Evolutionary conservation across 2,329 filamentous ascomycete genomes (phyloP).

Genomic region (Colletotrichum costaricense): DNA sequence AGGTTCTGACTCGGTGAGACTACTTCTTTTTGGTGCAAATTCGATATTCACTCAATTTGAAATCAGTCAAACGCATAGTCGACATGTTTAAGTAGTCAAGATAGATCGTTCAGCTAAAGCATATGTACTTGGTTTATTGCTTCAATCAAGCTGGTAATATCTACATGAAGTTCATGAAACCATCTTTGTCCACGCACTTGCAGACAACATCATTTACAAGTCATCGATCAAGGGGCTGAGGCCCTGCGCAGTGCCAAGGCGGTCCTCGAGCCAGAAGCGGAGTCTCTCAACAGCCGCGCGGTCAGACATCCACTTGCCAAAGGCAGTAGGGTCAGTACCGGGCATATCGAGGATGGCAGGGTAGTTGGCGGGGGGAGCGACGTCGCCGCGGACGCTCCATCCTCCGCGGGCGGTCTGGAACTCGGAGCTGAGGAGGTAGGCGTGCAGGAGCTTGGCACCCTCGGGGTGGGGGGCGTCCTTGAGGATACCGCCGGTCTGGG

Average conservation of each 20-base stretch:
- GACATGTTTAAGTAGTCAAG: no score
- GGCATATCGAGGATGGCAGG: constrained; percentile 44
- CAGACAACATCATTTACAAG: background rate
- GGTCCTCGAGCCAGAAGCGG: constrained; percentile 54
- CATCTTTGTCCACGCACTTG: no score
- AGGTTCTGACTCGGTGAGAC: no score
- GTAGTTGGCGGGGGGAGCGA: constrained; percentile 42
- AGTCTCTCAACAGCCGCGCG: constrained; percentile 53
- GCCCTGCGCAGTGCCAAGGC: constrained; percentile 55
- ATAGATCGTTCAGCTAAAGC: background rate
- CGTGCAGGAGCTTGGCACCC: constrained; percentile 61
- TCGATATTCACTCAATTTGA: no score
- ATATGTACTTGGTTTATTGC: background rate
- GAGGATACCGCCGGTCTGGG: constrained; percentile 60
- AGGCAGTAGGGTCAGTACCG: constrained; percentile 50
- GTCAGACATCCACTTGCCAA: constrained; percentile 55
- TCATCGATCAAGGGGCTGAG: constrained; percentile 46
- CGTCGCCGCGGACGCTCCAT: constrained; percentile 50
- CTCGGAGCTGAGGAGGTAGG: constrained; percentile 56
- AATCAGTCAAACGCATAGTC: no score
- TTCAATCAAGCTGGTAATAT: background rate
- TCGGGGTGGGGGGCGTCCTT: constrained; percentile 61
- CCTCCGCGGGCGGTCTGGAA: constrained; percentile 45
- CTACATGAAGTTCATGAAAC: background rate
- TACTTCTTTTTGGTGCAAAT: no score